Conservation (phyloP, 371 early-diverging fungal species). For the Parasitella parasitica region DNA sequence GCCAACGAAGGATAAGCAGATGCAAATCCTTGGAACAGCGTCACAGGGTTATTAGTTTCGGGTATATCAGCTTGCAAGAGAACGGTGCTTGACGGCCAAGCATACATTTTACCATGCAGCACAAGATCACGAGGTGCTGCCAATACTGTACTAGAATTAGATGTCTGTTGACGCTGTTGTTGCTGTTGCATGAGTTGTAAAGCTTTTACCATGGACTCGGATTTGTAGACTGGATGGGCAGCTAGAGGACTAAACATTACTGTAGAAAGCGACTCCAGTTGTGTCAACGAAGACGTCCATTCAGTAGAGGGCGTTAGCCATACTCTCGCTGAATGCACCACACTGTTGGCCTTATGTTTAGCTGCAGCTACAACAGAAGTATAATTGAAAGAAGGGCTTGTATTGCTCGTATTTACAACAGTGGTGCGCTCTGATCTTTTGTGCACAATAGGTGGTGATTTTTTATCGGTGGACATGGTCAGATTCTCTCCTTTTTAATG, state of each 20-base stretch:
- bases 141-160: constrained; percentile 2
- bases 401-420: not conserved
- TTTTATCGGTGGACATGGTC: not conserved
- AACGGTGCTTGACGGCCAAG: constrained; percentile 48
- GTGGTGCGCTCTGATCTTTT: constrained; percentile 10
- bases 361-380: constrained; percentile 22
- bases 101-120: constrained; percentile 22
- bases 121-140: constrained; percentile 23
- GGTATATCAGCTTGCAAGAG: constrained; percentile 60
- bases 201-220: constrained; percentile 47
- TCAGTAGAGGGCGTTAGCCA: constrained; percentile 37
- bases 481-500: not conserved
- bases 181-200: constrained; percentile 48
- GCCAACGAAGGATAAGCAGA: constrained; percentile 56
- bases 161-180: constrained; percentile 27
- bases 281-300: constrained; percentile 34
- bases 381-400: not conserved
- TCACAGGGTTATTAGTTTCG: constrained; percentile 53
- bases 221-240: constrained; percentile 47
- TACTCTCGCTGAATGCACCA: constrained; percentile 36
- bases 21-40: constrained; percentile 64
- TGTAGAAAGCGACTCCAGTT: constrained; percentile 45
- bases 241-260: constrained; percentile 53
- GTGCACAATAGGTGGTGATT: constrained; percentile 2
- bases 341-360: constrained; percentile 30